Evolutionary conservation across 2,329 filamentous ascomycete genomes (phyloP).

Genomic region (Phymatotrichopsis omnivora): DNA sequence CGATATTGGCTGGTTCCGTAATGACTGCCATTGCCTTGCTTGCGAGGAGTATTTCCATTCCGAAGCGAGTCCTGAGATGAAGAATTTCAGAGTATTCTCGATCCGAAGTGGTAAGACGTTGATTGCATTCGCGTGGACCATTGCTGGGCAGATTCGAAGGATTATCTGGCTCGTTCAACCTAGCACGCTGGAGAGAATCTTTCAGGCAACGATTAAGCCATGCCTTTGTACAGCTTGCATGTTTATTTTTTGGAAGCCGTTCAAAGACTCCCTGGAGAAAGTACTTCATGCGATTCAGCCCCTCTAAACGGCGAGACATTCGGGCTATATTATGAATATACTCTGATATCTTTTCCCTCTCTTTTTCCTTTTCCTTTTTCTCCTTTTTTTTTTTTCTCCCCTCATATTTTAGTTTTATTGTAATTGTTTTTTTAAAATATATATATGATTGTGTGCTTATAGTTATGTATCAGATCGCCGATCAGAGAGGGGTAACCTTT

Average conservation of each 20-base stretch:
- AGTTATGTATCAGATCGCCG: too few relatives aligned
- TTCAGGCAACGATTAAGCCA: slow-evolving; percentile 2
- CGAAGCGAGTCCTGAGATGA: too few relatives aligned
- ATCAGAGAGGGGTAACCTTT: too few relatives aligned
- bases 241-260: slow-evolving; percentile 1
- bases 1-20: not conserved
- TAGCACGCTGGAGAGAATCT: not conserved
- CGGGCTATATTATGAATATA: too few relatives aligned
- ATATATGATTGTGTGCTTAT: too few relatives aligned
- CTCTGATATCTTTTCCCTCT: too few relatives aligned
- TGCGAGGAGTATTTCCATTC: too few relatives aligned
- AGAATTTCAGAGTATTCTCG: not conserved
- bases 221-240: not conserved
- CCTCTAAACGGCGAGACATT: too few relatives aligned
- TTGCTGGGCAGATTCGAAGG: slow-evolving; percentile 1
- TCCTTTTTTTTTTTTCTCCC: too few relatives aligned
- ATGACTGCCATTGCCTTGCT: not conserved
- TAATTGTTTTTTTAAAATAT: too few relatives aligned
- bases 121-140: not conserved
- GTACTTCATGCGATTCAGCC: not conserved
- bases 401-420: too few relatives aligned
- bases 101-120: not conserved
- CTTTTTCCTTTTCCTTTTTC: too few relatives aligned
- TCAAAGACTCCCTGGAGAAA: not conserved
- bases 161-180: not conserved